These are phyloP conservation scores for Barnettozyma californica DNA, from an alignment of 805 yeast species.

Conservation along the genomic window DNA sequence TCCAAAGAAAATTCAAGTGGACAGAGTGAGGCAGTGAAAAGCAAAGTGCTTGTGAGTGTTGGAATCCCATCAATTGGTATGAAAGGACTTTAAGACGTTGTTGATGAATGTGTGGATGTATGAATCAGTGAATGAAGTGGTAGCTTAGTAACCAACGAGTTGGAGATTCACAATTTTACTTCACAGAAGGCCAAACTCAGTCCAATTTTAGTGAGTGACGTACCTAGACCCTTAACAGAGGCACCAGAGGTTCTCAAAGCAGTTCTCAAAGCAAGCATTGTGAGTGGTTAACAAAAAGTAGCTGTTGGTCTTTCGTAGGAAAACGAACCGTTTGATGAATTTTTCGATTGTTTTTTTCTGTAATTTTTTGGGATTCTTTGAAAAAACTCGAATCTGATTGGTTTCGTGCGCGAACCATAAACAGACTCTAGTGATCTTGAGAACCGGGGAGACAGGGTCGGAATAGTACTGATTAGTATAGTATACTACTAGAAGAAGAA, in stretches of 20 bases:
- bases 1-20: background rate
- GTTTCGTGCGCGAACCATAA: slow-evolving; percentile 14
- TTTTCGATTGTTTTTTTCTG: slow-evolving; percentile 4
- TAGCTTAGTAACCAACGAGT: background rate
- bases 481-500: no score
- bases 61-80: background rate
- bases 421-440: background rate
- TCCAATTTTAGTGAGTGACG: slow-evolving; percentile 5
- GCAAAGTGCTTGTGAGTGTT: background rate
- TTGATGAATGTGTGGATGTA: background rate
- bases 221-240: slow-evolving; percentile 25
- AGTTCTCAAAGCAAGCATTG: slow-evolving; percentile 27
- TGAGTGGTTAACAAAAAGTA: slow-evolving; percentile 2
- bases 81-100: background rate
- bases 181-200: background rate
- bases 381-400: slow-evolving; percentile 25
- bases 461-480: no score
- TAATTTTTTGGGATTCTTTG: slow-evolving; percentile 12
- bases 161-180: background rate
- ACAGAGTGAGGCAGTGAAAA: background rate
- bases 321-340: background rate
- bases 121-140: background rate
- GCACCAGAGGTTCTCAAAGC: slow-evolving; percentile 23
- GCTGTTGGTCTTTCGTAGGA: background rate
- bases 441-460: background rate